Percentiles rank a stretch among this genome's conserved stretches.
phyloP scores from a whole-genome alignment of 352 stramenopile species.

The Phytophthora sojae region DNA sequence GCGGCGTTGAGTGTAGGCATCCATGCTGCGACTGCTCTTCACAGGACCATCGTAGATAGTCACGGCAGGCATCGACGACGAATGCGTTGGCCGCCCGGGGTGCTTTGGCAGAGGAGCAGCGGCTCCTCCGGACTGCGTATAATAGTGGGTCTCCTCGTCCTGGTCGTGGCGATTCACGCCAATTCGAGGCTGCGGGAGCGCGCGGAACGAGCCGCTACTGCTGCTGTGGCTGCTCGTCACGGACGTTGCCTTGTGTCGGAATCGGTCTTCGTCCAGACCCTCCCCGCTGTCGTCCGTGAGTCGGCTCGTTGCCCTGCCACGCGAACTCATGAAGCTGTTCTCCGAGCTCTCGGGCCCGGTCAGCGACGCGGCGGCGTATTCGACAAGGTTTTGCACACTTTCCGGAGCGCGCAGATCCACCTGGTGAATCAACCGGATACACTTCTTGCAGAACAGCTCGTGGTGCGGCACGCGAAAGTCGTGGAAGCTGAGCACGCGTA shows the following conservation, averaged over 20 bases:
- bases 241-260: constrained; percentile 14
- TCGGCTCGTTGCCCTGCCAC: constrained; percentile 31
- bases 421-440: constrained; percentile 65
- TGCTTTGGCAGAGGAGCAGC: constrained; percentile 27
- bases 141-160: constrained; percentile 10
- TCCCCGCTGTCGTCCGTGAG: constrained; percentile 48
- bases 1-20: constrained; percentile 21
- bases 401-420: constrained; percentile 66
- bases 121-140: constrained; percentile 8
- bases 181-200: constrained; percentile 38
- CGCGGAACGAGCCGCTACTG: constrained; percentile 29
- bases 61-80: constrained; percentile 37
- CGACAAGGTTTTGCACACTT: constrained; percentile 47
- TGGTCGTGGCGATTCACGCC: constrained; percentile 13
- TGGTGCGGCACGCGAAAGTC: constrained; percentile 64
- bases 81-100: constrained; percentile 18
- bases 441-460: constrained; percentile 78
- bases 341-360: constrained; percentile 31
- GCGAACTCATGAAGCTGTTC: constrained; percentile 28
- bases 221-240: constrained; percentile 41
- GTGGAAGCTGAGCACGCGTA: constrained; percentile 65
- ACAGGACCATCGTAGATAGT: constrained; percentile 28
- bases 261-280: constrained; percentile 13
- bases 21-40: constrained; percentile 33
- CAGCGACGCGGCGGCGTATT: constrained; percentile 49